A percentile compares a stretch with the other conserved stretches of the same genome.
phyloP scores from a whole-genome alignment of 2,329 filamentous ascomycete genomes.

The Penicillium griseofulvum region DNA sequence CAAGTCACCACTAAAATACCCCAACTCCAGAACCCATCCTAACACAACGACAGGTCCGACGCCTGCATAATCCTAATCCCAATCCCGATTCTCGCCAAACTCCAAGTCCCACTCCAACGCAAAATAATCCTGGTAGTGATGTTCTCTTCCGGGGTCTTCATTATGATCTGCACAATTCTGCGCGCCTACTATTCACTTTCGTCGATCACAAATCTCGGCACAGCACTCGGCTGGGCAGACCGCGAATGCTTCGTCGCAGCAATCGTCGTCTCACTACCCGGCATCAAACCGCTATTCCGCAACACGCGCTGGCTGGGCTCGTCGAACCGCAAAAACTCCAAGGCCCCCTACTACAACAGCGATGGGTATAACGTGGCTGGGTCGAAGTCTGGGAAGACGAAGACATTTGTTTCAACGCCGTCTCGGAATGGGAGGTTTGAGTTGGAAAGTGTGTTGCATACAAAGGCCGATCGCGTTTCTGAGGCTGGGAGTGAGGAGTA shows the following conservation, averaged over 20 bases:
- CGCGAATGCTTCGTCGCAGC: conserved; percentile 27
- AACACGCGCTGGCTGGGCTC: conserved; percentile 15
- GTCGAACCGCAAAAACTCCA: conserved; percentile 6
- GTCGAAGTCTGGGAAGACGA: conserved; percentile 12
- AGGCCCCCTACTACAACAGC: conserved; percentile 7
- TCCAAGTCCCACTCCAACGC: conserved; percentile 19
- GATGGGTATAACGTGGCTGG: conserved; percentile 10
- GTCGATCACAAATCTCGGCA: conserved; percentile 18
- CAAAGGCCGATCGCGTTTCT: neutral
- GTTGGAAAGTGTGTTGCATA: conserved; percentile 5
- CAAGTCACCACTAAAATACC: neutral
- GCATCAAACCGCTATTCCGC: conserved; percentile 26
- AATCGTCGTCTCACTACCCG: conserved; percentile 25
- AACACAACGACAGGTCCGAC: conserved; percentile 16
- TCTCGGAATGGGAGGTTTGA: conserved; percentile 8
- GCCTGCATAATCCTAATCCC: conserved; percentile 20
- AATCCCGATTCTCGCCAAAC: conserved; percentile 21
- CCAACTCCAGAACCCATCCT: neutral
- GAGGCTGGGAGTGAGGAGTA: conserved; percentile 13
- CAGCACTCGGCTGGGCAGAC: conserved; percentile 25
- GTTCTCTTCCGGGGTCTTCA: conserved; percentile 29
- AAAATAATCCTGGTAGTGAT: conserved; percentile 22
- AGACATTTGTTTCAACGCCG: conserved; percentile 9
- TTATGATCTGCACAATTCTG: conserved; percentile 27
- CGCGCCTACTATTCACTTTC: conserved; percentile 28